Evolutionary conservation across 345 rosid genomes (phyloP), one percentile per base, ranked within the genome.

Genomic region (Tarenaya hassleriana): DNA sequence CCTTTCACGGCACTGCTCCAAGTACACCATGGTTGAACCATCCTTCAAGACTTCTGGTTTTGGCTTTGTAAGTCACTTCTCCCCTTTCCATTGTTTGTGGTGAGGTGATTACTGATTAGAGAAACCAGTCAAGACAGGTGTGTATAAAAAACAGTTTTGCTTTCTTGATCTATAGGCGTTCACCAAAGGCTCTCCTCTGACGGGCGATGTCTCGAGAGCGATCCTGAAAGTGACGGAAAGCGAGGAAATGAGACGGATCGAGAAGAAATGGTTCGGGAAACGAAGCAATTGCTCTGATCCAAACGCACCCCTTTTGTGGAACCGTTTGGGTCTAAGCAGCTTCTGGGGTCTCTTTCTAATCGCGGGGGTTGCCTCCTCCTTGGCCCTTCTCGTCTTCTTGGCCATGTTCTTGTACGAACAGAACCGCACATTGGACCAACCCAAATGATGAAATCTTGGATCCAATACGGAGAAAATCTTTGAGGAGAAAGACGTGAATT

Each of bases 291-390:
- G 75, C 41, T 45, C 54, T 50, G 69, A 55, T 34, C 61, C 45
- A 27, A 41, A 1, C 3, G 15, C 56, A 1, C 0, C 40, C 7
- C 61, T 57, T 29, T 58, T 68, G 0, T 60, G 72, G 0, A 58
- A 64, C 37, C 60, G 71, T 38, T 79, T 76, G 1, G 55, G 64
- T n/a, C 42, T 74, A 0, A 27, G 58, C 19, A 71, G 69, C 74
- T 73, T 79, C 12, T 63, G 67, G 41, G 82, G 77, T 4, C 64
- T 79, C 1, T 79, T 76, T 55, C 24, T 79, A 61, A 51, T 79
- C 53, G 62, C 69, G 18, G 73, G 69, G 37, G 3, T 54, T 12
- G 69, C 70, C 55, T 48, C 80, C 7, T n/a, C 67, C 21, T 66
- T 47, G 50, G 43, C 85, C 1, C 16, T 78, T 33, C 44, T 74